Evolutionary conservation across 257 asterid species (phyloP), one percentile per base, ranked within the genome.

Genomic region (Jacaranda copaia): DNA sequence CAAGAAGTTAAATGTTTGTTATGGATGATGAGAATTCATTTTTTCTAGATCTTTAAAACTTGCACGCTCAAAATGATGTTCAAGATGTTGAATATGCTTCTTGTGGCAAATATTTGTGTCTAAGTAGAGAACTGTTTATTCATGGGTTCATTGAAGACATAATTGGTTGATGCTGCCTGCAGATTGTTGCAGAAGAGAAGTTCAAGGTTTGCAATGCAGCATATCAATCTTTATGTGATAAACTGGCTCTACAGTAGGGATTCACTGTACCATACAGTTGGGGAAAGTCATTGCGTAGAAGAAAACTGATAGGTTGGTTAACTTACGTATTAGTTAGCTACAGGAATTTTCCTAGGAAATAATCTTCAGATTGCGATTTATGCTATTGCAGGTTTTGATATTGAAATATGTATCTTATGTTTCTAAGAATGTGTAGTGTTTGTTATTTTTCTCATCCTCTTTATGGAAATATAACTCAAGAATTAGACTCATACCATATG

Each of bases 191-290:
- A 1, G 98, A 91, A 85, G 96, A 93, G 88, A 91, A 96, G 78
- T 96, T 93, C 92, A 96, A 96, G 93, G 89, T 48, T 10, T 96
- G 99, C 88, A 88, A 96, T 68, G 93, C 98, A 7, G 98, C 98
- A 14, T 96, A 91, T 81, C 92, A 93, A 81, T 93, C 94, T 55
- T 78, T 96, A 70, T 91, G 97, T 5, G 89, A 92, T 80, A 85
- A 87, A 57, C 81, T 93, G 36, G 84, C 82, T 10, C 14, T 86
- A n/a, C 68, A 78, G 65, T 86, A 81, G 73, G 57, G 20, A 63
- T 35, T 67, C 5, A 61, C 48, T 9, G 80, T 55, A 72, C 59
- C 75, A 61, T 57, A 57, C 63, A 51, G 40, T n/a, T n/a, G 61
- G 9, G 14, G 9, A 16, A 6, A 3, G 43, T 39, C 38, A n/a